phyloP scores from a whole-genome alignment of 305 asterid species.

The Fraxinus ornus region DNA sequence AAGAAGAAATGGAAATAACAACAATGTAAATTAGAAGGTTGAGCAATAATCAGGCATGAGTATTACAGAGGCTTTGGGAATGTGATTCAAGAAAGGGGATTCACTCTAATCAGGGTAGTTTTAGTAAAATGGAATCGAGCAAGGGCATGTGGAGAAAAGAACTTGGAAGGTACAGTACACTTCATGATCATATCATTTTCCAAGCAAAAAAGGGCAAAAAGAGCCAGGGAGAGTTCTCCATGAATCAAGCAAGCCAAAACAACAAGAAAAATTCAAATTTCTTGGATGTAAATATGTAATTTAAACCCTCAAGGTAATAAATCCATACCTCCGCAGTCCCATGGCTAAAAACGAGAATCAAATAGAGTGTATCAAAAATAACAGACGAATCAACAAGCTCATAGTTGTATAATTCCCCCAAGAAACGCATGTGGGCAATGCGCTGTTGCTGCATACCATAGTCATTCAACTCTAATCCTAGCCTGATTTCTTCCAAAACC shows the following conservation, averaged over 20 bases:
- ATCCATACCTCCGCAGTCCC: slow-evolving; percentile 82
- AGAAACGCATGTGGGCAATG: slow-evolving; percentile 87
- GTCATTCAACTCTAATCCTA: slow-evolving; percentile 90
- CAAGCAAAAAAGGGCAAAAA: neutral
- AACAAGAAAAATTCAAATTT: neutral
- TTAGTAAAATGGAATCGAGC: neutral
- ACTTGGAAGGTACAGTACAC: neutral
- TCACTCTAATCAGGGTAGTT: neutral
- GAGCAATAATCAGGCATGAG: neutral
- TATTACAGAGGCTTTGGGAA: neutral
- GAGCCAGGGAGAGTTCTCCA: neutral
- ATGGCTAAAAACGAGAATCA: slow-evolving; percentile 81
- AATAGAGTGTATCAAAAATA: slow-evolving; percentile 84
- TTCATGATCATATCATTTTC: neutral
- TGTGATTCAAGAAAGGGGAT: neutral
- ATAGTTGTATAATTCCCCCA: slow-evolving; percentile 95
- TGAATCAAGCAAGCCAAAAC: slow-evolving; percentile 2
- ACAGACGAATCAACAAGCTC: slow-evolving; percentile 95
- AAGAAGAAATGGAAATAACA: neutral
- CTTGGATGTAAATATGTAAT: neutral
- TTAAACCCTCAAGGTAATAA: neutral
- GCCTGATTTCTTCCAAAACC: slow-evolving; percentile 95
- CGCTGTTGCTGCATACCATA: slow-evolving; percentile 91
- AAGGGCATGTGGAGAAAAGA: neutral
- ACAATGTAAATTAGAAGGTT: neutral